Conservation (phyloP, 1,284 basidiomycete species). For the Melampsora occidentalis region DNA sequence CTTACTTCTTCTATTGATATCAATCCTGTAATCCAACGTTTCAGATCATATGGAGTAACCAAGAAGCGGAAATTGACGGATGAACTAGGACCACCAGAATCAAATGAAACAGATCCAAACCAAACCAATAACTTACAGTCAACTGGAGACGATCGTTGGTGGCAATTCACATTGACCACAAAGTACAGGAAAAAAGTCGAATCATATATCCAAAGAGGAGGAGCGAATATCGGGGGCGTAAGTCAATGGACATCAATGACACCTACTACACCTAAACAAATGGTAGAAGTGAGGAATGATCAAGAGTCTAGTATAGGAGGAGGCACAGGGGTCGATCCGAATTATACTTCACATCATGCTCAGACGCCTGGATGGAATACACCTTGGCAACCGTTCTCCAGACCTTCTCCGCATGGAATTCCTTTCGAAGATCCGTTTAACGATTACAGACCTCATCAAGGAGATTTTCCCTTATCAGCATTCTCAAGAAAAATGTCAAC, state of each 20-base stretch:
- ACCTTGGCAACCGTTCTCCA: slow-evolving; percentile 1
- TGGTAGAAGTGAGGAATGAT: too few species aligned
- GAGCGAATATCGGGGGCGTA: slow-evolving; percentile 20
- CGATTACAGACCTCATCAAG: neutral
- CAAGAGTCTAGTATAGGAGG: neutral
- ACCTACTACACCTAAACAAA: slow-evolving; percentile 36
- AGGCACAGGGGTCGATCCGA: neutral
- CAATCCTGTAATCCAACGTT: slow-evolving; percentile 33
- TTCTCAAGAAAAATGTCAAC: slow-evolving; percentile 35
- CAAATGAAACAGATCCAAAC: neutral
- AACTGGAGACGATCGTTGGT: slow-evolving; percentile 47
- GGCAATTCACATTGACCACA: slow-evolving; percentile 49
- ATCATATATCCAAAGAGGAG: slow-evolving; percentile 45
- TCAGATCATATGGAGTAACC: slow-evolving; percentile 2
- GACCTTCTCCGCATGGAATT: neutral
- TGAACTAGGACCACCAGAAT: too few species aligned
- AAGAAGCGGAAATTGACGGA: too few species aligned
- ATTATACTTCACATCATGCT: slow-evolving; percentile 1
- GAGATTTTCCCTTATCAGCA: slow-evolving; percentile 27
- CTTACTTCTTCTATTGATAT: neutral
- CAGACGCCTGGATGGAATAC: neutral
- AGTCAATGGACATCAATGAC: slow-evolving; percentile 22
- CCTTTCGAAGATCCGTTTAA: neutral
- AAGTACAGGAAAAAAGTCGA: slow-evolving; percentile 49
- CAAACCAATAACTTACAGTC: neutral